Evolutionary conservation across 2,329 filamentous ascomycete species (phyloP).

Genomic region (Neopestalotiopsis clavispora): DNA sequence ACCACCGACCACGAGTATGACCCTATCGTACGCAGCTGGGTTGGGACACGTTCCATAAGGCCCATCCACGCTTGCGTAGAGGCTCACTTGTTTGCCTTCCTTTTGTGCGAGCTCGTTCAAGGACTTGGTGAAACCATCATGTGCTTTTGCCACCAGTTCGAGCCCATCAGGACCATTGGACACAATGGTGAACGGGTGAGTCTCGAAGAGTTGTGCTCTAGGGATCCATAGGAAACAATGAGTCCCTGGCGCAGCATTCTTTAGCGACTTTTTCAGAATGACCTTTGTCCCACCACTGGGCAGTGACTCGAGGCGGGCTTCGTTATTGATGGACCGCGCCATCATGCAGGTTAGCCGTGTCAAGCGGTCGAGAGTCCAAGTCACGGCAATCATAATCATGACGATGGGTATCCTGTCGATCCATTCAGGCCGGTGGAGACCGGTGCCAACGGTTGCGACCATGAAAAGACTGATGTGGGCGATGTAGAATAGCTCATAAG

Average conservation of each 20-base stretch:
- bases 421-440: neutral
- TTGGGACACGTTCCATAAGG: neutral
- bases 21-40: neutral
- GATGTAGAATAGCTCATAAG: neutral
- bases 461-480: neutral
- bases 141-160: neutral
- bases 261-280: neutral
- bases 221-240: neutral
- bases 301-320: neutral
- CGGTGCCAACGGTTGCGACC: neutral
- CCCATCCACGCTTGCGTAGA: neutral
- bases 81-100: neutral
- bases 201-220: neutral
- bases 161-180: neutral
- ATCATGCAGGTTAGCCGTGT: conserved; percentile 74
- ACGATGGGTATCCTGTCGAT: neutral
- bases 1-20: neutral
- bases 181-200: neutral
- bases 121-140: neutral
- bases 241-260: neutral
- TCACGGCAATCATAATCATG: conserved; percentile 44
- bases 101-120: neutral
- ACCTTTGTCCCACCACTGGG: neutral
- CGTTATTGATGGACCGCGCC: neutral
- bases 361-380: conserved; percentile 65